Percentiles rank a stretch among this genome's conserved stretches.
Conservation (phyloP, 108 stramenopile genomes). For the Nitzschia sp. region DNA sequence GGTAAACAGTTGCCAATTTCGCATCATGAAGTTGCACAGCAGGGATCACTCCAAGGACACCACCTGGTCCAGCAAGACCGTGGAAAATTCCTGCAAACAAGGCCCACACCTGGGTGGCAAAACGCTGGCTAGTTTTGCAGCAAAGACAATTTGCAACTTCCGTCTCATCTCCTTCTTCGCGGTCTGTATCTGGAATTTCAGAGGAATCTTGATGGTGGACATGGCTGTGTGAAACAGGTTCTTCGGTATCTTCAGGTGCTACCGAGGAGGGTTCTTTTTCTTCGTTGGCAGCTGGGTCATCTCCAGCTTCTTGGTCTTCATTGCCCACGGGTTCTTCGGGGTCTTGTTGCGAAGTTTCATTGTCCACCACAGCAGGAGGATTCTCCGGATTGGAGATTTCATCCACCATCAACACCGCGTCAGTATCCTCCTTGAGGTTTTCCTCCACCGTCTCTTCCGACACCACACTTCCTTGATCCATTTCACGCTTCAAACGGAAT, state of each 20-base stretch:
- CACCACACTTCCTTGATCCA: background rate
- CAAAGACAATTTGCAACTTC: background rate
- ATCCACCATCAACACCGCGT: background rate
- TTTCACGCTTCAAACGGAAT: slow-evolving; percentile 12
- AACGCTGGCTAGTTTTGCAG: background rate
- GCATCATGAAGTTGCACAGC: slow-evolving; percentile 66
- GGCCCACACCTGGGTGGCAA: slow-evolving; percentile 30
- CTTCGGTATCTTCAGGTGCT: background rate
- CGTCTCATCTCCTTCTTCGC: no score
- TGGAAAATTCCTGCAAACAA: slow-evolving; percentile 62
- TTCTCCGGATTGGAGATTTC: background rate
- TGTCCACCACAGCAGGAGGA: background rate
- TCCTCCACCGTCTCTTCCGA: background rate
- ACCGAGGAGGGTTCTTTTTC: background rate
- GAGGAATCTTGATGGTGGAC: background rate
- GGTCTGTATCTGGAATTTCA: background rate
- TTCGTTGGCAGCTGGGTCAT: no score
- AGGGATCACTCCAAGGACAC: slow-evolving; percentile 71
- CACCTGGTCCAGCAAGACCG: slow-evolving; percentile 73
- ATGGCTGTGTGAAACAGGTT: background rate
- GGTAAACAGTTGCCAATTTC: slow-evolving; percentile 46
- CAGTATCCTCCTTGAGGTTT: background rate
- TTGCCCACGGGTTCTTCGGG: no score
- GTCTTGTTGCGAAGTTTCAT: background rate
- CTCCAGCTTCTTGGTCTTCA: no score